Base-by-base conservation (phyloP, 352 stramenopile species). In the Globisporangium echinulatum region DNA sequence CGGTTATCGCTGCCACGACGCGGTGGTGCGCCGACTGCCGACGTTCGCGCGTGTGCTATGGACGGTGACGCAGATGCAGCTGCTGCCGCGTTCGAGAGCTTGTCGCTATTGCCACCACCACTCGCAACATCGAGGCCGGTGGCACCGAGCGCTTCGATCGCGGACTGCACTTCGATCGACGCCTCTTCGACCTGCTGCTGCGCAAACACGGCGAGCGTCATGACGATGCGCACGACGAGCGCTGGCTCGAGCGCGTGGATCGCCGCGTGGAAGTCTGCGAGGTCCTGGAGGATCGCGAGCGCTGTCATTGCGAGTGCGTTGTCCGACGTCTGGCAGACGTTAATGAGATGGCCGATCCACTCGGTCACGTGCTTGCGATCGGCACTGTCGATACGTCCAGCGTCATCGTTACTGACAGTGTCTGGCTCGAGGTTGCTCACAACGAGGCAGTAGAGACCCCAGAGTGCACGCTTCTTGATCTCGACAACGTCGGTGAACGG, bases 151-250 rank as follows among this genome's bases (percentile, higher is more conserved):
- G 59, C 79, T 67, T 95, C 85, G 61, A 95, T 88, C 2, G 81
- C 79, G 2, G 83, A 70, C 58, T 92, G 85, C 0, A 95, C 82
- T 70, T 92, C 85, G 52, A 92, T 92, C 0, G 85, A 95, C 13
- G 85, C 80, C 69, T 93, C 82, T 69, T 95, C 85, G 8, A 95
- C 82, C 66, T 95, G 85, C 47, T 93, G 85, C 49, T 95, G 85
- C 3, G 85, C 85, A 46, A 93, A 90, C 1, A 95, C 80, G 3
- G 85, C 82, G 4, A 95, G 67, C 14, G 85, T 92, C 83, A 95
- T 93, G 5, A 95, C 79, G 19, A 95, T 92, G n/a, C 83, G 78
- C n/a, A 75, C 75, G 0, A 90, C 69, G 10, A 93, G 68, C 0
- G 73, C 72, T 8, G 85, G 70, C 38, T 95, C 83, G 19, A 92